Base-by-base conservation (phyloP, 2,329 filamentous ascomycete genomes). In the Xylariaceae sp. region DNA sequence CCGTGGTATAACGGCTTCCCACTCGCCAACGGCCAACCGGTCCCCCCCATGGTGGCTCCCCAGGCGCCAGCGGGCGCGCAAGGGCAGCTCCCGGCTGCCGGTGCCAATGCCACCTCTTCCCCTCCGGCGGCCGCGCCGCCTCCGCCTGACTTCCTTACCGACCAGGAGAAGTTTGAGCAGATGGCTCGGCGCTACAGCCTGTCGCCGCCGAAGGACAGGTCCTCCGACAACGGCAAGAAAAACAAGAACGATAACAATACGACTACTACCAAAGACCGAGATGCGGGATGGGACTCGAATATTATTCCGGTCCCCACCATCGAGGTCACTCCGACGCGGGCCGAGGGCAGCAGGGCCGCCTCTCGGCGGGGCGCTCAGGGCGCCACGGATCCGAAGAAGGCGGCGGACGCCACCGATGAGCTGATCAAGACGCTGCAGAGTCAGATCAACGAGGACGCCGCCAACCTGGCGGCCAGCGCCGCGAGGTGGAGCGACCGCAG, bases 1-100 rank as follows among this genome's bases (percentile, higher is more conserved):
- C 61, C 61, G 0, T 70, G 60, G 44, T 61, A 60, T 15, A 43
- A 62, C 26, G 63, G 63, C 2, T 65, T 63, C 37, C 44, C 51
- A 9, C 42, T 47, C 7, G 42, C 29, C 12, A 32, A 32, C 19
- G 40, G 39, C 25, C 44, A 41, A 14, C 42, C 36, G 16, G 32
- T 18, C 9, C 39, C 37, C 23, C 29, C 35, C 9, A 30, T 32
- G 11, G 27, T 22, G 12, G n/a, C n/a, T n/a, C n/a, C n/a, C n/a
- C n/a, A n/a, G n/a, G n/a, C n/a, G n/a, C n/a, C n/a, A n/a, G n/a
- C n/a, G n/a, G n/a, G n/a, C n/a, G n/a, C n/a, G n/a, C n/a, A n/a
- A n/a, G n/a, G n/a, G n/a, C n/a, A n/a, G n/a, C n/a, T n/a, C n/a
- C n/a, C n/a, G n/a, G n/a, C n/a, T n/a, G n/a, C n/a, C n/a, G n/a